These are phyloP conservation scores for Cucurbita argyrosperma DNA, from an alignment of 306 rosid genomes.

Conservation along the genomic window DNA sequence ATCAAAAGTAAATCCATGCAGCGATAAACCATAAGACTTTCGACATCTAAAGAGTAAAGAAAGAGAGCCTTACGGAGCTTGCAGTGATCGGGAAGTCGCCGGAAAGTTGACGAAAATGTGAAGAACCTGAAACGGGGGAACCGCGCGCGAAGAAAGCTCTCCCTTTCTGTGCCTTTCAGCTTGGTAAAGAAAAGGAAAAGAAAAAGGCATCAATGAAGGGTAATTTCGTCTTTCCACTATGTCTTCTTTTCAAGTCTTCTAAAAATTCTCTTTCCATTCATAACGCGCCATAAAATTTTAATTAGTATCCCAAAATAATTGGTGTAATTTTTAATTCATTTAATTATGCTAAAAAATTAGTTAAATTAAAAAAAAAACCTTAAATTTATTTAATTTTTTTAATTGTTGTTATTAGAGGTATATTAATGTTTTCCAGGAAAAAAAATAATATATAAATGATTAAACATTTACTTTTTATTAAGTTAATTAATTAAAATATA, in stretches of 20 bases:
- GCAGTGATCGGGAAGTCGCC: conserved; percentile 9
- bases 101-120: conserved; percentile 8
- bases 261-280: conserved; percentile 5
- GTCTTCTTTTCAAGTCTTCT: neutral
- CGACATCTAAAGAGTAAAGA: neutral
- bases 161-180: neutral
- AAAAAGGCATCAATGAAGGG: neutral
- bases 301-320: neutral
- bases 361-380: too few species aligned
- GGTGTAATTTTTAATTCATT: neutral
- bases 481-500: too few species aligned
- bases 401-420: too few species aligned
- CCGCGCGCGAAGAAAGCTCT: neutral
- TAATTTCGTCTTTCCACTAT: neutral
- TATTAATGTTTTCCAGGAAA: too few species aligned
- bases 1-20: neutral
- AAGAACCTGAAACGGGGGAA: neutral
- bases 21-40: neutral
- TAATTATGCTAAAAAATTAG: neutral
- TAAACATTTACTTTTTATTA: too few species aligned
- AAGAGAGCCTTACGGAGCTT: neutral
- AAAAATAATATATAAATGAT: too few species aligned
- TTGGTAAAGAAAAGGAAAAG: neutral
- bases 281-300: neutral
- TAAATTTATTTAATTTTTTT: too few species aligned